Base-by-base conservation (phyloP, 495 filamentous ascomycete species). In the Tuber brumale region DNA sequence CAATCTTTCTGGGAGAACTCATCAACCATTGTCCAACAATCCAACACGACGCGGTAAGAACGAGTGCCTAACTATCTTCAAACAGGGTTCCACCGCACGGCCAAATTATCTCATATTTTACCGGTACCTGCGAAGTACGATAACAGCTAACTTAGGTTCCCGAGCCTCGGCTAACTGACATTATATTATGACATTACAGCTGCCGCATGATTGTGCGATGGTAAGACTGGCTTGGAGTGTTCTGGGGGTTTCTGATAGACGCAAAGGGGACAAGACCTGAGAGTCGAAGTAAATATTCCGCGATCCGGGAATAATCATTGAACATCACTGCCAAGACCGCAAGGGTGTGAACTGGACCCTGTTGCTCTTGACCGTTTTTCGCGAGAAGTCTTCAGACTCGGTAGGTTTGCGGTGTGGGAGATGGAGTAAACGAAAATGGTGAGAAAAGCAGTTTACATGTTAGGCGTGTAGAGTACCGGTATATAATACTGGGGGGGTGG, bases 271-370 rank as follows among this genome's bases (percentile, higher is more conserved):
- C n/a, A 31, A 16, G 27, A 16, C 51, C n/a, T 12, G 51, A 31
- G 51, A 61, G 51, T 61, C 51, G 57, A 66, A 66, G 57, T 66
- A 66, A 66, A 66, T 66, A 66, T 35, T 66, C 57, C 57, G 57
- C 57, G 27, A 66, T 66, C 4, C 12, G 27, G 57, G 57, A 66
- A 66, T 66, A 35, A 35, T 66, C 57, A 19, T 66, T 35, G 57
- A 66, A 66, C 27, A 66, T 66, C 57, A 35, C 14, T 12, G 57
- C 5, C 12, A 31, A 16, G n/a, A 35, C 31, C 31, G 14, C 27
- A 31, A 27, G 57, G 57, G 6, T 66, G 57, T 66, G 57, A 66
- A 35, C 27, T 66, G 57, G 27, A 66, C 57, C 27, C 27, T 14
- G 27, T 35, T 3, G 57, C 57, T 66, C 57, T 35, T 66, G 27